Conservation (phyloP, 1,284 basidiomycete species). For the Anthracocystis walkeri region DNA sequence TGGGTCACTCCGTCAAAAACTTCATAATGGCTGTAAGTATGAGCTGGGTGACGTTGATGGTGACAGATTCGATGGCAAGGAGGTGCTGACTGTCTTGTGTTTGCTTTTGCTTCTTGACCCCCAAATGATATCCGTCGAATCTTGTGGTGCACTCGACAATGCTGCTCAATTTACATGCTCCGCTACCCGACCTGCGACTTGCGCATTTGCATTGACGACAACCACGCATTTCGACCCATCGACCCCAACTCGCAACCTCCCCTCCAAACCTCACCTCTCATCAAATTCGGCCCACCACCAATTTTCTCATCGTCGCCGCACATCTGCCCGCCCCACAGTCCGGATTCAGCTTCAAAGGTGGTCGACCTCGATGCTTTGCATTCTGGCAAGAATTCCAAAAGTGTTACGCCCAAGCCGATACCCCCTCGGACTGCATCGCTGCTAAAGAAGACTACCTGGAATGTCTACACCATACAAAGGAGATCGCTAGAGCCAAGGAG, state of each 20-base stretch:
- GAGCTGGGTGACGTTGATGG: background rate
- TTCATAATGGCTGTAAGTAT: slow-evolving; percentile 41
- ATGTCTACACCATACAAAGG: slow-evolving; percentile 90
- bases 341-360: slow-evolving; percentile 78
- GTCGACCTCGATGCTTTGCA: slow-evolving; percentile 87
- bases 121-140: too few relatives aligned
- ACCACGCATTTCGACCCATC: background rate
- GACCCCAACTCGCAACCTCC: background rate
- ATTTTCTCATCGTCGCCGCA: background rate
- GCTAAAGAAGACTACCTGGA: slow-evolving; percentile 91
- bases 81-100: slow-evolving; percentile 8
- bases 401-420: slow-evolving; percentile 88
- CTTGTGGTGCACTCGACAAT: too few relatives aligned
- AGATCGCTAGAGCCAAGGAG: slow-evolving; percentile 70
- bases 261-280: background rate
- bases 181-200: too few relatives aligned
- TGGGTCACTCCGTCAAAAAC: slow-evolving; percentile 1
- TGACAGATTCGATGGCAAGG: background rate
- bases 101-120: background rate
- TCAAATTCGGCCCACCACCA: background rate
- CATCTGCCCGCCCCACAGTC: slow-evolving; percentile 69
- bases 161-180: too few relatives aligned
- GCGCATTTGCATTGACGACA: background rate
- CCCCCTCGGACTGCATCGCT: slow-evolving; percentile 78
- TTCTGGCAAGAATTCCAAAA: slow-evolving; percentile 84